Conservation (phyloP, 345 rosid species). For the Dipteronia dyeriana region DNA sequence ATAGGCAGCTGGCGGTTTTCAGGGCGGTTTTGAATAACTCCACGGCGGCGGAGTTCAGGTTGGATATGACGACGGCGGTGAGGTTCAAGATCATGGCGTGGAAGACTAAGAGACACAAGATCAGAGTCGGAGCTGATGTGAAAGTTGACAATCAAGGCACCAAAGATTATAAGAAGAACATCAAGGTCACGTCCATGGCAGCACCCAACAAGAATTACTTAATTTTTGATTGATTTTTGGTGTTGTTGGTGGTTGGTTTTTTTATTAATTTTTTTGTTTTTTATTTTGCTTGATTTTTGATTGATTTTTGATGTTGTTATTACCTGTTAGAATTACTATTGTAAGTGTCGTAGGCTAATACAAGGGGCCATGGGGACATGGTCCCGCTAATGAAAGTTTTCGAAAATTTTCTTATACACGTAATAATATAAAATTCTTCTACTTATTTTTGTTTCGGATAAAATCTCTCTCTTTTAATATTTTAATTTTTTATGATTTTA, state of each 20-base stretch:
- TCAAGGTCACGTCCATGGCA: slow-evolving; percentile 50
- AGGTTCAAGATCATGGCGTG: slow-evolving; percentile 64
- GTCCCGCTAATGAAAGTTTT: too few species aligned
- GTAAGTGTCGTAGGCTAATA: too few species aligned
- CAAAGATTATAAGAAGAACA: slow-evolving; percentile 24
- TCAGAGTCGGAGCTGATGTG: slow-evolving; percentile 55
- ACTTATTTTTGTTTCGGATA: too few species aligned
- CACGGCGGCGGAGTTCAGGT: slow-evolving; percentile 41
- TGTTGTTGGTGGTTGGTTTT: slow-evolving; percentile 6
- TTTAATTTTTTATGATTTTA: too few species aligned
- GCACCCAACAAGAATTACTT: slow-evolving; percentile 31
- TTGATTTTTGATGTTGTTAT: too few species aligned
- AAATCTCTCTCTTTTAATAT: too few species aligned
- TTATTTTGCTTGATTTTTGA: slow-evolving; percentile 22
- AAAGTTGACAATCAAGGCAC: slow-evolving; percentile 41
- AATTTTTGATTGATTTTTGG: too few species aligned
- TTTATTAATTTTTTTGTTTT: slow-evolving; percentile 22
- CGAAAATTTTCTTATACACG: too few species aligned
- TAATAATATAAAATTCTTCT: too few species aligned
- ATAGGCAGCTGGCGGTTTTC: slow-evolving; percentile 28
- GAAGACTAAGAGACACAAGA: slow-evolving; percentile 52
- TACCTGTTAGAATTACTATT: neutral
- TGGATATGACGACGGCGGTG: slow-evolving; percentile 65
- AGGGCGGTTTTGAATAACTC: slow-evolving; percentile 34
- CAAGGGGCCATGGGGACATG: too few species aligned